Conservation (phyloP, 2,329 filamentous ascomycete species). For the Sporothrix euskadiensis region DNA sequence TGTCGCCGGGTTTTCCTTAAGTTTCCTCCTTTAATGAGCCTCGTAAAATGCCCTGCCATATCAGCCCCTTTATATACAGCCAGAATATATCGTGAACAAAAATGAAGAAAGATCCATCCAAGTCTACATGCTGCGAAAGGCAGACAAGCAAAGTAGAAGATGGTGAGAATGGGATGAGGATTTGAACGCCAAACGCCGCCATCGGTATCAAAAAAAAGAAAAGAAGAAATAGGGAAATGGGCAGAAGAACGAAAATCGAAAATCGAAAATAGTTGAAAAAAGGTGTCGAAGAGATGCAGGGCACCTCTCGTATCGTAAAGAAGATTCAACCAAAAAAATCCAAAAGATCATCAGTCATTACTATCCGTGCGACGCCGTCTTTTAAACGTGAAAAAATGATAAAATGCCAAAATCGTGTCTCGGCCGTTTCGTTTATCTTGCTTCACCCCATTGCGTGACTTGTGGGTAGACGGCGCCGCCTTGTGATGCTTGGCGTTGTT, state of each 20-base stretch:
- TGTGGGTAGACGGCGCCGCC: neutral
- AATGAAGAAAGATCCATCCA: neutral
- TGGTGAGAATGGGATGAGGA: neutral
- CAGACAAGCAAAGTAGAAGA: neutral
- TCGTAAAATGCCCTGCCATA: neutral
- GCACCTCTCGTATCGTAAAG: neutral
- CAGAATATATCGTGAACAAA: neutral
- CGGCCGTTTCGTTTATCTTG: conserved; percentile 5
- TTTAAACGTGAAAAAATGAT: neutral
- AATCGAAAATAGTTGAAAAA: too few species aligned
- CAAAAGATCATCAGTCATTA: conserved; percentile 26
- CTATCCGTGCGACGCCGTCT: neutral
- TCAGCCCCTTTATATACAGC: neutral
- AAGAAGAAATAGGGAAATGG: too few species aligned
- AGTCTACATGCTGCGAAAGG: neutral
- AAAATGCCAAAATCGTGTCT: neutral
- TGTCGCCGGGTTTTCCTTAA: too few species aligned
- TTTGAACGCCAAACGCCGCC: neutral
- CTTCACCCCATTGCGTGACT: conserved; percentile 24
- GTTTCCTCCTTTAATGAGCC: neutral
- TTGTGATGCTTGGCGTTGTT: neutral
- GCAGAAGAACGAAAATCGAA: neutral
- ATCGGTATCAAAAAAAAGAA: neutral
- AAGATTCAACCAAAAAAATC: neutral
- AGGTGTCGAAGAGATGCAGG: neutral